Conservation (phyloP, 2,329 filamentous ascomycete species). For the Cytospora chrysosperma region DNA sequence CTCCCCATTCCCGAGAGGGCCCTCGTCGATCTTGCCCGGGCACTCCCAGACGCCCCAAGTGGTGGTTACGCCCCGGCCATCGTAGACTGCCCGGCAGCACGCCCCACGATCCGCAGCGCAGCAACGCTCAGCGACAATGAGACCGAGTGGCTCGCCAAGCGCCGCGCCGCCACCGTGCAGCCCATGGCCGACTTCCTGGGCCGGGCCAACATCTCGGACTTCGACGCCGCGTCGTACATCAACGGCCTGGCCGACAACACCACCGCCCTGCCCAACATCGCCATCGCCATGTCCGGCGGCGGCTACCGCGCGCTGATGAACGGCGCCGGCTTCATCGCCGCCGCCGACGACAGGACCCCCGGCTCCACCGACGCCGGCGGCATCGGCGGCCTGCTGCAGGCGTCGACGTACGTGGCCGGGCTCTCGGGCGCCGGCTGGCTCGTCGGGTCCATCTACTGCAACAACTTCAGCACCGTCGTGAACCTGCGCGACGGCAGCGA, state of each 20-base stretch:
- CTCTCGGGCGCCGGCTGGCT: slow-evolving; percentile 84
- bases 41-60: slow-evolving; percentile 38
- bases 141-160: slow-evolving; percentile 67
- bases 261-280: slow-evolving; percentile 56
- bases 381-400: slow-evolving; percentile 77
- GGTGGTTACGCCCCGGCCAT: slow-evolving; percentile 70
- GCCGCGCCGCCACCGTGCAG: slow-evolving; percentile 70
- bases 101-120: slow-evolving; percentile 68
- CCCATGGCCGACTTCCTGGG: slow-evolving; percentile 74
- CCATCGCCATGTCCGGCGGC: slow-evolving; percentile 76
- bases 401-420: slow-evolving; percentile 76
- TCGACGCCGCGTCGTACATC: slow-evolving; percentile 75
- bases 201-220: slow-evolving; percentile 71
- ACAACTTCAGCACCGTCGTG: slow-evolving; percentile 76
- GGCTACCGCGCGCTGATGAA: slow-evolving; percentile 86
- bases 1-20: slow-evolving; percentile 4
- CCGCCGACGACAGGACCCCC: slow-evolving; percentile 72
- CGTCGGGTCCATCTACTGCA: slow-evolving; percentile 76
- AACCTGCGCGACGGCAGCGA: slow-evolving; percentile 47
- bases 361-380: slow-evolving; percentile 63
- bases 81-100: slow-evolving; percentile 67
- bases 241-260: slow-evolving; percentile 62
- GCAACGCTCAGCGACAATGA: slow-evolving; percentile 65
- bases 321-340: slow-evolving; percentile 75
- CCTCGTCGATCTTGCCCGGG: slow-evolving; percentile 29